A percentile compares a stretch with the other conserved stretches of the same genome.
phyloP scores from a whole-genome alignment of 2,329 filamentous ascomycete species.

The Fusarium austroafricanum region DNA sequence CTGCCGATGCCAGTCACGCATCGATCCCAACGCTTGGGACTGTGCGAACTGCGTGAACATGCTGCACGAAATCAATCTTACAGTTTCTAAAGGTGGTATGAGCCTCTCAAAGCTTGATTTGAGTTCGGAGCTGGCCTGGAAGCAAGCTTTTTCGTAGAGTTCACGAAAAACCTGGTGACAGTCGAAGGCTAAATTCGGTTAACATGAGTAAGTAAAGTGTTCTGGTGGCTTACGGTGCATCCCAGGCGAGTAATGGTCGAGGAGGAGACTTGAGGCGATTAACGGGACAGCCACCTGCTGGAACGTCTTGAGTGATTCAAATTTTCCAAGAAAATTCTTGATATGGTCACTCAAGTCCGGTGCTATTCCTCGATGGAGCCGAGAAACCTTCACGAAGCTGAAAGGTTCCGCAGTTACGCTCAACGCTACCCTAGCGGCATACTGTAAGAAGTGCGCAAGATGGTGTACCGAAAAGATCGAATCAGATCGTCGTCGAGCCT shows the following conservation, averaged over 20 bases:
- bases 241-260: slow-evolving; percentile 32
- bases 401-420: slow-evolving; percentile 7
- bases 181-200: slow-evolving; percentile 11
- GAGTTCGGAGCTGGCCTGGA: slow-evolving; percentile 3
- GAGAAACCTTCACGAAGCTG: slow-evolving; percentile 25
- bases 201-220: background rate
- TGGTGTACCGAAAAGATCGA: slow-evolving; percentile 16
- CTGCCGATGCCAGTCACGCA: slow-evolving; percentile 16
- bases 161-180: slow-evolving; percentile 12
- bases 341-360: slow-evolving; percentile 21
- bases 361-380: slow-evolving; percentile 8
- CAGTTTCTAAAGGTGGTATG: slow-evolving; percentile 9
- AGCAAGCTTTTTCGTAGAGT: slow-evolving; percentile 13
- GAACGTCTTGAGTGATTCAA: slow-evolving; percentile 10
- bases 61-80: slow-evolving; percentile 16
- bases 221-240: slow-evolving; percentile 32
- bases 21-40: slow-evolving; percentile 10
- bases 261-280: slow-evolving; percentile 30
- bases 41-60: slow-evolving; percentile 28
- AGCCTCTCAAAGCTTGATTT: background rate
- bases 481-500: slow-evolving; percentile 10
- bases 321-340: slow-evolving; percentile 12
- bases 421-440: background rate
- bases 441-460: slow-evolving; percentile 20
- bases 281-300: slow-evolving; percentile 21